Evolutionary conservation across 164 flowering plant genomes (phyloP).

Genomic region (Pachysandra terminalis): DNA sequence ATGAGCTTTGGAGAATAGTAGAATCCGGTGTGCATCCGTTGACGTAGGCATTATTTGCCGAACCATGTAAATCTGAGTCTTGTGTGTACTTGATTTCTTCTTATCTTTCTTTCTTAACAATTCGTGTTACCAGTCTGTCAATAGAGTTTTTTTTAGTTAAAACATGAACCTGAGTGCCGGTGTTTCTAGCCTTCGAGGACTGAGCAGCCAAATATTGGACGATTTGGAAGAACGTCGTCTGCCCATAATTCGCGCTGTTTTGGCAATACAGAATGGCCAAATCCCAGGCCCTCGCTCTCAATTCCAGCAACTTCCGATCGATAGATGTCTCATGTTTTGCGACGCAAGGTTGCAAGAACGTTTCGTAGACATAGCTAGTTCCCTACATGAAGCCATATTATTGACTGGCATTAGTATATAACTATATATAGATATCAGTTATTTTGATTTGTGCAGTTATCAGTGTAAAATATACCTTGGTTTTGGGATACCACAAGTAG

Average conservation of each 20-base stretch:
- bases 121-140: too few relatives aligned
- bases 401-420: not conserved
- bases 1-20: too few relatives aligned
- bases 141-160: too few relatives aligned
- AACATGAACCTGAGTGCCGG: conserved; percentile 11
- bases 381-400: conserved; percentile 48
- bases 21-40: too few relatives aligned
- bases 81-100: too few relatives aligned
- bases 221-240: conserved; percentile 38
- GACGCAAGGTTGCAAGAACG: conserved; percentile 54
- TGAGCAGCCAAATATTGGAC: conserved; percentile 44
- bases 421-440: not conserved
- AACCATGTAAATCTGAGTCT: too few relatives aligned
- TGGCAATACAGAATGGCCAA: conserved; percentile 49
- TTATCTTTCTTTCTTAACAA: too few relatives aligned
- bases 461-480: conserved; percentile 43
- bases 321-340: conserved; percentile 56
- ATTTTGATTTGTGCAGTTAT: not conserved
- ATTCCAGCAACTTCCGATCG: conserved; percentile 48
- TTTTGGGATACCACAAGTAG: conserved; percentile 81
- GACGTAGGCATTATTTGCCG: too few relatives aligned
- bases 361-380: conserved; percentile 49
- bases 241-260: conserved; percentile 54
- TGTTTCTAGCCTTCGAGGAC: conserved; percentile 19
- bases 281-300: conserved; percentile 55